Base-by-base conservation (phyloP, 768 basidiomycete genomes). In the Boletus pseudopeckii region DNA sequence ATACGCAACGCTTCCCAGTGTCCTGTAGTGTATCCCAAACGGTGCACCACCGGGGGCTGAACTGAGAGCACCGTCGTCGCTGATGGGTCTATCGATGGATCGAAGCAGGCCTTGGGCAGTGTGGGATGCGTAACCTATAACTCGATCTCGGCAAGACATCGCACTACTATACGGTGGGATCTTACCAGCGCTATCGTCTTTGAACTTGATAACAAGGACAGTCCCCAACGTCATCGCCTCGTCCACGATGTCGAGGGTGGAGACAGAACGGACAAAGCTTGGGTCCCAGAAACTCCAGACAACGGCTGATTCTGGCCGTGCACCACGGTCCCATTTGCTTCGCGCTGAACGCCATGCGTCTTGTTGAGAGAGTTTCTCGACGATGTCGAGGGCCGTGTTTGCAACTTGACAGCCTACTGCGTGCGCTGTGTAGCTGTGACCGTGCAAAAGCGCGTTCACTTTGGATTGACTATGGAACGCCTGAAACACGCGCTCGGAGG, bases 391-490 rank as follows among this genome's bases (percentile, higher is more conserved):
- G 4, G 93, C 82, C 70, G 85, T 82, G 59, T 86, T 86, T 1
- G 96, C 96, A 13, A 97, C 90, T 57, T 90, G 86, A 70, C 96
- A 98, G 1, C 93, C 96, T 37, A 97, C 78, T 0, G 96, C 83
- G 67, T 97, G 91, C 3, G 96, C 96, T 0, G 92, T 97, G 69
- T 98, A 98, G 52, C 90, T 92, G 68, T 98, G 96, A 0, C 96
- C 96, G 56, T 98, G 96, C 2, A 98, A 74, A 14, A 98, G 74
- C 15, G 96, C 93, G 56, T 90, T 82, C n/a, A 78, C 79, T 69
- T 98, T 98, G 34, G 77, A 77, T 33, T 80, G 77, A 33, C 90
- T 80, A 36, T 80, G 71, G 72, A 98, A 98, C 1, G 89, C 84
- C 20, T 80, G 68, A 75, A 94, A 98, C 34, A 98, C 84, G 4